Base-by-base conservation (phyloP, 1,284 basidiomycete species). In the Coniferiporia sulphurascens region DNA sequence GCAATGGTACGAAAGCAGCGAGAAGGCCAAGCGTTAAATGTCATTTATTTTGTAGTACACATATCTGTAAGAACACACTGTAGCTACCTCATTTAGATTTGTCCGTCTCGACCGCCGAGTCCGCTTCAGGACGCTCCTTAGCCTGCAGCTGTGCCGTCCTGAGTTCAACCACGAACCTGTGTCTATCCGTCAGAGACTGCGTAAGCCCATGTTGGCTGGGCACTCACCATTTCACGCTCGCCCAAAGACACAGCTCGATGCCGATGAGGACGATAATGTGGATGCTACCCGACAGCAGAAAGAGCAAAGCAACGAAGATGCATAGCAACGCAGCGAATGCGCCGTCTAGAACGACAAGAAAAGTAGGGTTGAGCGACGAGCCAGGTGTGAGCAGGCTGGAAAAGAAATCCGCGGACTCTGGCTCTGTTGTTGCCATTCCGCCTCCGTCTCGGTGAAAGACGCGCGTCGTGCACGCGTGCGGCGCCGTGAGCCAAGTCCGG, bases 1-100 rank as follows among this genome's bases (percentile, higher is more conserved):
- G 72, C 73, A 74, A 58, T 96, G 93, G 93, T 88, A 91, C 71
- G 92, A 94, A 67, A 83, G 82, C 58, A 83, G 76, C 64, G 84
- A 87, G 59, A 79, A 75, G 61, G 70, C 73, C 27, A 75, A 76
- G 62, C 73, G 79, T 64, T 85, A 66, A 43, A 21, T 38, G 36
- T 48, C 57, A 51, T 52, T 43, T 53, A 61, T 48, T 44, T 62
- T 49, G 63, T 27, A 27, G 27, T 27, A 59, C 52, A 44, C 32
- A 34, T 1, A 46, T 52, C 15, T 58, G 44, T 36, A 46, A n/a
- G 35, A 36, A 56, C 54, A 34, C 13, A 27, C n/a, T 52, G 44
- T 52, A 58, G 19, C 34, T 45, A 43, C 15, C 17, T 64, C 60
- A 67, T 64, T 55, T 62, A 43, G 63, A 65, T 52, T 68, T 68